Conservation (phyloP, 495 filamentous ascomycete species). For the Opeltia flavorubescens region DNA sequence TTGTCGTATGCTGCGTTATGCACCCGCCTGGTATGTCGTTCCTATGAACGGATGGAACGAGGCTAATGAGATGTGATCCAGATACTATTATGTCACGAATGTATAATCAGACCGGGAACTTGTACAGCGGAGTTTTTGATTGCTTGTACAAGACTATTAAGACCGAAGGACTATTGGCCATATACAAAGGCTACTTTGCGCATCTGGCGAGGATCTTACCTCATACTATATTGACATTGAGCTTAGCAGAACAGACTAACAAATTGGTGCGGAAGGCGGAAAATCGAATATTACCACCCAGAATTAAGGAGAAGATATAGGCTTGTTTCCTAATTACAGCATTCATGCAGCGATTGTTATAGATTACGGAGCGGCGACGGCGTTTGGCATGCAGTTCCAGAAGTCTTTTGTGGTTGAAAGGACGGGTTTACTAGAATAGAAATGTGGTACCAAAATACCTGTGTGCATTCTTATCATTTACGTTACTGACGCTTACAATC, state of each 20-base stretch:
- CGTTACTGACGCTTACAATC: too few species aligned
- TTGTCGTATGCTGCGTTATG: slow-evolving; percentile 97
- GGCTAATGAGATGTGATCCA: slow-evolving; percentile 18
- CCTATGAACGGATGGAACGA: background rate
- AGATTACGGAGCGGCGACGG: too few species aligned
- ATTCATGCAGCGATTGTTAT: slow-evolving; percentile 21
- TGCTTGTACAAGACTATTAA: slow-evolving; percentile 81
- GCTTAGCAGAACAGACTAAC: slow-evolving; percentile 91
- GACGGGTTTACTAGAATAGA: too few species aligned
- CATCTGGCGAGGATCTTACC: slow-evolving; percentile 89
- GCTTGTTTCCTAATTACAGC: background rate
- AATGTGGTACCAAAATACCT: too few species aligned
- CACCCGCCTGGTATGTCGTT: slow-evolving; percentile 69
- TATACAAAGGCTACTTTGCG: slow-evolving; percentile 96
- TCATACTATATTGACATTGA: slow-evolving; percentile 56
- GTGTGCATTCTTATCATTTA: too few species aligned
- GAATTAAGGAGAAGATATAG: slow-evolving; percentile 34
- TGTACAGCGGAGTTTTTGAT: slow-evolving; percentile 85
- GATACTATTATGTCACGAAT: slow-evolving; percentile 98
- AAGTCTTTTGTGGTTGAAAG: too few species aligned
- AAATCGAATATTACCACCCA: slow-evolving; percentile 42
- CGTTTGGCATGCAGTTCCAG: too few species aligned
- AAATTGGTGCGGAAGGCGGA: slow-evolving; percentile 75
- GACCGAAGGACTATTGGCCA: slow-evolving; percentile 81
- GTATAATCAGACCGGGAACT: slow-evolving; percentile 97